Conservation (phyloP, 164 flowering plant species). For the Piper longum region DNA sequence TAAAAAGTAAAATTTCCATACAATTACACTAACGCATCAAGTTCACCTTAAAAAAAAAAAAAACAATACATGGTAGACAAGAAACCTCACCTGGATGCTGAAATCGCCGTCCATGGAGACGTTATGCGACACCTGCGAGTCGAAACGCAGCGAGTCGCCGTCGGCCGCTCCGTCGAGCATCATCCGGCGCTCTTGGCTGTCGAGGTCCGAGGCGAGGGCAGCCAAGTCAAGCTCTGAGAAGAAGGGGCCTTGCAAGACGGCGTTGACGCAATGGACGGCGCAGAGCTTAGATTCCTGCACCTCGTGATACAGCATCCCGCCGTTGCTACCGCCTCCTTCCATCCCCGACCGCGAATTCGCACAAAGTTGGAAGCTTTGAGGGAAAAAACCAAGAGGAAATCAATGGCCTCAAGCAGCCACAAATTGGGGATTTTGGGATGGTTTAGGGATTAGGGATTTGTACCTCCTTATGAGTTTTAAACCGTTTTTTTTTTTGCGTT, state of each 20-base stretch:
- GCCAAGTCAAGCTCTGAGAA: constrained; percentile 94
- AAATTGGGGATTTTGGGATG: no score
- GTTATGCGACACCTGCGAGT: constrained; percentile 58
- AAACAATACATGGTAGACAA: neutral
- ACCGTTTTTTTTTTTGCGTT: no score
- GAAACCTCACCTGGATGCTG: constrained; percentile 69
- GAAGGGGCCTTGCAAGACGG: constrained; percentile 92
- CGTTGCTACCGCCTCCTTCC: constrained; percentile 48
- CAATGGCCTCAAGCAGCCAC: no score
- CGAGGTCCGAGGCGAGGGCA: constrained; percentile 91
- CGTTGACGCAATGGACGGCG: constrained; percentile 95
- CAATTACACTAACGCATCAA: neutral
- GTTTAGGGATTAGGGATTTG: no score
- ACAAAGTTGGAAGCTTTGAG: neutral
- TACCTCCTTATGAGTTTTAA: no score
- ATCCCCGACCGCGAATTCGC: neutral
- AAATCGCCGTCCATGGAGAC: constrained; percentile 92
- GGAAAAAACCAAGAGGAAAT: no score
- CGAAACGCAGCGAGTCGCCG: constrained; percentile 29
- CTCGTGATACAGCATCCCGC: constrained; percentile 96
- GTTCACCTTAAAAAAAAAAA: neutral
- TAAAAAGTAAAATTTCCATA: neutral
- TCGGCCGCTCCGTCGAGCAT: constrained; percentile 33
- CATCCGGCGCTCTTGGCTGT: constrained; percentile 76
- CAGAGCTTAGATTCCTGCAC: constrained; percentile 93